These are phyloP conservation scores for Aureobasidium zeae DNA, from an alignment of 2,329 filamentous ascomycete genomes.

Conservation along the genomic window DNA sequence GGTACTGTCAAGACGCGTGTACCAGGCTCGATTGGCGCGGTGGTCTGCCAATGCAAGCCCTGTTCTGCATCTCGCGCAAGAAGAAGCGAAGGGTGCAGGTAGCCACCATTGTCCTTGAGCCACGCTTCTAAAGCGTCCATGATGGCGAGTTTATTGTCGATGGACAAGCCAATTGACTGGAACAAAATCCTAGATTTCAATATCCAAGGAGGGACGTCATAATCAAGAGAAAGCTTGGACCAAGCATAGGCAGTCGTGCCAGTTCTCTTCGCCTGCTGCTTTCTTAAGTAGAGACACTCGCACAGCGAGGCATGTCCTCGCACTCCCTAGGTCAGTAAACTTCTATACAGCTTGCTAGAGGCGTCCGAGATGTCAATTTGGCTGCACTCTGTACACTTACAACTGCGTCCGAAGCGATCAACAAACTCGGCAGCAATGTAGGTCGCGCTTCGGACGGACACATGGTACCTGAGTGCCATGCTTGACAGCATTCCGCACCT, in stretches of 20 bases:
- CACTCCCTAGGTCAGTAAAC: too few relatives aligned
- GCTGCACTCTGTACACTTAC: too few relatives aligned
- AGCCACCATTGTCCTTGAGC: constrained; percentile 26
- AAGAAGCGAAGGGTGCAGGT: constrained; percentile 23
- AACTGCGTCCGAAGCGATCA: too few relatives aligned
- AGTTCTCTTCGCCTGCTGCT: not conserved
- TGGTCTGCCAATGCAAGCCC: constrained; percentile 24
- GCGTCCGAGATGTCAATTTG: too few relatives aligned
- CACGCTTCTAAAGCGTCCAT: constrained; percentile 23
- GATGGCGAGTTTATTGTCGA: not conserved
- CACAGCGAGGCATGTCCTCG: too few relatives aligned
- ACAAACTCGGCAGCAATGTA: too few relatives aligned
- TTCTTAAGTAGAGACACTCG: too few relatives aligned
- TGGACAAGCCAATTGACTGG: not conserved
- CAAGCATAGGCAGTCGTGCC: not conserved
- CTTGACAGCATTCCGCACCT: too few relatives aligned
- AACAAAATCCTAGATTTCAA: not conserved
- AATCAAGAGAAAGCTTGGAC: not conserved
- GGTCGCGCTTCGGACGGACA: too few relatives aligned
- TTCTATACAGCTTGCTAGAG: too few relatives aligned
- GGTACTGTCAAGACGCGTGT: constrained; percentile 24
- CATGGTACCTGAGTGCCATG: too few relatives aligned
- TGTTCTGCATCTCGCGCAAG: constrained; percentile 20
- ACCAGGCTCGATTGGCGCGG: constrained; percentile 18
- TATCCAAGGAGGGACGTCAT: constrained; percentile 8